These are phyloP conservation scores for Podospora bellae-mahoneyi DNA, from an alignment of 495 filamentous ascomycete genomes.

Conservation along the genomic window DNA sequence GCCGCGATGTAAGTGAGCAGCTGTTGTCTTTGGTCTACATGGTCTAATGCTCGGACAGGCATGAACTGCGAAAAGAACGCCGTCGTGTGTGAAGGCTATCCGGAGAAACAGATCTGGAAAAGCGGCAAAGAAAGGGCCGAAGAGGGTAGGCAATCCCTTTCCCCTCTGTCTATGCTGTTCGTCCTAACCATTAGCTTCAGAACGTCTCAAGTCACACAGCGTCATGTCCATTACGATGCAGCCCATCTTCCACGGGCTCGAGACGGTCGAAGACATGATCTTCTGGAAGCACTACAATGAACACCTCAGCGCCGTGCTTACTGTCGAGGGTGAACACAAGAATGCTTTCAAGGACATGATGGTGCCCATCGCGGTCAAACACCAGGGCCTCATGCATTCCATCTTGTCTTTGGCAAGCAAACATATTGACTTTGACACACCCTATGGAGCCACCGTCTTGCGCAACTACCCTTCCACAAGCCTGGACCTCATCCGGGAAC, in stretches of 20 bases:
- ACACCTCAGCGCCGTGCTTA: conserved; percentile 75
- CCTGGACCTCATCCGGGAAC: conserved; percentile 41
- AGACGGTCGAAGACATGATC: conserved; percentile 76
- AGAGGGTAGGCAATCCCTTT: conserved; percentile 54
- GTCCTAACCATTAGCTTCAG: conserved; percentile 27
- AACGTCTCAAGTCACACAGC: conserved; percentile 41
- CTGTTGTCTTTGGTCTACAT: background rate
- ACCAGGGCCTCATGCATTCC: conserved; percentile 89
- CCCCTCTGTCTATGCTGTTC: conserved; percentile 17
- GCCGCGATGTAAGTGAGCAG: conserved; percentile 62
- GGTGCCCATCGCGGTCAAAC: conserved; percentile 77
- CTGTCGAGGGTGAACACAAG: conserved; percentile 75
- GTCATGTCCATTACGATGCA: conserved; percentile 64
- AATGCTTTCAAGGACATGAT: conserved; percentile 90
- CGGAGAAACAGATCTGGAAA: conserved; percentile 83
- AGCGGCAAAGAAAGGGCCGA: conserved; percentile 73
- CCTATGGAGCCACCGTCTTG: conserved; percentile 47
- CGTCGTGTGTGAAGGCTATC: conserved; percentile 88
- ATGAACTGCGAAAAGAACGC: conserved; percentile 93
- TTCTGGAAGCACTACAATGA: conserved; percentile 86
- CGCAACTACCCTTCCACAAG: conserved; percentile 41
- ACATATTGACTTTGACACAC: conserved; percentile 61
- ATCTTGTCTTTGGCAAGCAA: conserved; percentile 82
- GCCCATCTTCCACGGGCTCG: conserved; percentile 77
- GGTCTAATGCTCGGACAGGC: conserved; percentile 47